These are phyloP conservation scores for Ceratocystis diversiconidia DNA, from an alignment of 2,329 filamentous ascomycete genomes.

Conservation along the genomic window DNA sequence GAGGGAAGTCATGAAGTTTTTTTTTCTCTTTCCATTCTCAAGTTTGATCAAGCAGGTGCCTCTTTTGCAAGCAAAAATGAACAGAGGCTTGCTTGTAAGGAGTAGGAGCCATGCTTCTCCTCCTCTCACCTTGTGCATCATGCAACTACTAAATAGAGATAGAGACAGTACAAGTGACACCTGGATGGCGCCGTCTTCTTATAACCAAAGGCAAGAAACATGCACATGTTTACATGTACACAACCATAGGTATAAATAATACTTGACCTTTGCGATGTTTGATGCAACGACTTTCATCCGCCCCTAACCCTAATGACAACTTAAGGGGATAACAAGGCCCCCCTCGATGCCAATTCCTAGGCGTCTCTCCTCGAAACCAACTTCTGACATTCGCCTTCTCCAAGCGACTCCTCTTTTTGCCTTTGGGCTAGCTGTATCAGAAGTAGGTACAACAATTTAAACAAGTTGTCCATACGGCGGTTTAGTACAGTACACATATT, in stretches of 20 bases:
- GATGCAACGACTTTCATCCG: neutral
- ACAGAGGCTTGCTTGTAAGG: neutral
- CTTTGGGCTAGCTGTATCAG: constrained; percentile 7
- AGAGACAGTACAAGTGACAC: neutral
- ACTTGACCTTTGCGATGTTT: neutral
- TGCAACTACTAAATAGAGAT: neutral
- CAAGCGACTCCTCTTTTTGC: constrained; percentile 10
- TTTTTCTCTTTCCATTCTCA: neutral
- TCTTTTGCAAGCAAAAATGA: neutral
- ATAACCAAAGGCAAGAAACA: neutral
- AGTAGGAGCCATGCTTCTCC: neutral
- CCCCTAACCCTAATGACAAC: neutral
- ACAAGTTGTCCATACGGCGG: neutral
- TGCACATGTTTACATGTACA: neutral
- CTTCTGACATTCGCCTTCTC: constrained; percentile 9
- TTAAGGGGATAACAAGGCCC: neutral
- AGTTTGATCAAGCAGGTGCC: neutral
- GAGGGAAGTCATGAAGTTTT: neutral
- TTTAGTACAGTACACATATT: neutral
- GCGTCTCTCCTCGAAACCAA: constrained; percentile 13
- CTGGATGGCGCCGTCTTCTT: neutral
- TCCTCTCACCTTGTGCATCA: neutral
- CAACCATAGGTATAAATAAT: neutral
- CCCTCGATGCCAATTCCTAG: neutral
- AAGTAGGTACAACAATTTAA: neutral